These are phyloP conservation scores for Myriosclerotinia scirpicola DNA, from an alignment of 2,329 filamentous ascomycete species.

Conservation along the genomic window DNA sequence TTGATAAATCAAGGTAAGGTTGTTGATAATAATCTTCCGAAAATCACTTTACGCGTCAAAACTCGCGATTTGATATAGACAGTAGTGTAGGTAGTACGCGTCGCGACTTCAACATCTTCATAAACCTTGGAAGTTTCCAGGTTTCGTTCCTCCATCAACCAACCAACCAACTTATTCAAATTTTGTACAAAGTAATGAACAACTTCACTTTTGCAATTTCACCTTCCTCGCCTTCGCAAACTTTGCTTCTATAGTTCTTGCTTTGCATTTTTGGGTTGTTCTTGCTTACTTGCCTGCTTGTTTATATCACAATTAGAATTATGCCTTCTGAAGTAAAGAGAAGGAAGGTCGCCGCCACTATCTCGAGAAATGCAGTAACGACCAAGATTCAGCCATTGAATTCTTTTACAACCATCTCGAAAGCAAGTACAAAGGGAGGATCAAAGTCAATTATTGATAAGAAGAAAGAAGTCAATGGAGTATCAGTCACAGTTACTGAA, in stretches of 20 bases:
- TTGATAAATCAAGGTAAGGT: background rate
- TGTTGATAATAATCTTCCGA: constrained; percentile 7
- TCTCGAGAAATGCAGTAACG: constrained; percentile 26
- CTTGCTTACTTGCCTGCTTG: constrained; percentile 3
- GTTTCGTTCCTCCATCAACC: constrained; percentile 15
- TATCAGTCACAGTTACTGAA: constrained; percentile 42
- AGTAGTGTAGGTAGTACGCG: too few relatives aligned
- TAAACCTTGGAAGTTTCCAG: too few relatives aligned
- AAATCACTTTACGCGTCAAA: constrained; percentile 38
- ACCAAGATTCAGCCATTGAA: constrained; percentile 41
- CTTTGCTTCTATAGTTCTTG: constrained; percentile 13
- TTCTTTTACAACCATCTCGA: constrained; percentile 47
- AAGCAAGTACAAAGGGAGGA: constrained; percentile 42
- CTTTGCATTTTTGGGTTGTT: constrained; percentile 8
- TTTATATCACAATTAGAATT: constrained; percentile 31
- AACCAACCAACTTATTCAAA: constrained; percentile 16
- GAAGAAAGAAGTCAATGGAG: constrained; percentile 34
- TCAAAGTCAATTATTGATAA: constrained; percentile 41
- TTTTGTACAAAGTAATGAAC: constrained; percentile 21
- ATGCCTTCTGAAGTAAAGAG: constrained; percentile 39
- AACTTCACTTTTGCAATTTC: constrained; percentile 28
- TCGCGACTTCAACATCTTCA: constrained; percentile 30
- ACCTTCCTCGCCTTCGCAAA: background rate
- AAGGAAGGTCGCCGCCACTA: constrained; percentile 35
- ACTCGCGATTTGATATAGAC: constrained; percentile 28